Evolutionary conservation across 371 early-diverging fungal species (phyloP).

Genomic region (Nematocida ausubeli): DNA sequence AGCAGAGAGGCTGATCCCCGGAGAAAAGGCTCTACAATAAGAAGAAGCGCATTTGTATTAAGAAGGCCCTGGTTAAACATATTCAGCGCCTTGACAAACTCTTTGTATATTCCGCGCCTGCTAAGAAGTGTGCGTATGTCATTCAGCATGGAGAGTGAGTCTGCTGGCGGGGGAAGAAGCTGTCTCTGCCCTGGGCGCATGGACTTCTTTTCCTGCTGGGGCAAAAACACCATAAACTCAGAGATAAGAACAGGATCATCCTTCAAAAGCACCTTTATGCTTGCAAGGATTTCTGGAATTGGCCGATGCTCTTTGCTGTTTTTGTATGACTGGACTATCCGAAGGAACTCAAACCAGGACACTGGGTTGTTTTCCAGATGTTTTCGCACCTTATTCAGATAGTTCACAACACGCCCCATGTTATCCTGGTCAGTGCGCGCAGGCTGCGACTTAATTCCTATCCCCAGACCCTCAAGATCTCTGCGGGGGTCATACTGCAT

Average conservation of each 20-base stretch:
- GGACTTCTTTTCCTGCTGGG: background rate
- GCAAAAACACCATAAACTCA: slow-evolving; percentile 63
- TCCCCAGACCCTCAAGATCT: slow-evolving; percentile 47
- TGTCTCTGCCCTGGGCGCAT: background rate
- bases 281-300: slow-evolving; percentile 52
- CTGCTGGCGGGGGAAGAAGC: slow-evolving; percentile 60
- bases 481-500: slow-evolving; percentile 1
- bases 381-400: slow-evolving; percentile 65
- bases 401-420: slow-evolving; percentile 60
- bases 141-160: slow-evolving; percentile 77
- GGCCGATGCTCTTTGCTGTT: slow-evolving; percentile 40
- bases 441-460: slow-evolving; percentile 15
- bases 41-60: slow-evolving; percentile 74
- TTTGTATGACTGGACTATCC: slow-evolving; percentile 62
- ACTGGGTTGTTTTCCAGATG: slow-evolving; percentile 60
- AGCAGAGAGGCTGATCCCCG: slow-evolving; percentile 73
- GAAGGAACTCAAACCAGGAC: slow-evolving; percentile 61
- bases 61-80: slow-evolving; percentile 87
- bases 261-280: slow-evolving; percentile 59
- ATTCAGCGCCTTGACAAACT: slow-evolving; percentile 90
- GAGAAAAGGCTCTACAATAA: slow-evolving; percentile 70
- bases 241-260: slow-evolving; percentile 65
- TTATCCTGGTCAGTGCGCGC: slow-evolving; percentile 32
- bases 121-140: slow-evolving; percentile 67
- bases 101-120: slow-evolving; percentile 81